Conservation (phyloP, 768 basidiomycete genomes). For the Myochromella boudieri region DNA sequence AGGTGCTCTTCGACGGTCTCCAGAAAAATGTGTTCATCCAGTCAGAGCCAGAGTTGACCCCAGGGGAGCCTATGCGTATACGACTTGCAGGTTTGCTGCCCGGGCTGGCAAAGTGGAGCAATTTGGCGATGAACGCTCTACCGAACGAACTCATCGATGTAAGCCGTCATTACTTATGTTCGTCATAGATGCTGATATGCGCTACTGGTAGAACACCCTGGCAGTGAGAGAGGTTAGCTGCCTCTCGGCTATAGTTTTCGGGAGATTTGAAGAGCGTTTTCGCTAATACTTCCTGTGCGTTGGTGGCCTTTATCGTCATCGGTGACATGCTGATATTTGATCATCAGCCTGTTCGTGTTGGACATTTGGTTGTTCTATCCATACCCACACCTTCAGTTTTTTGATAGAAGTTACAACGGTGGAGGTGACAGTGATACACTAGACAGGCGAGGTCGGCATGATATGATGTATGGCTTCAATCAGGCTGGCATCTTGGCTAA, state of each 20-base stretch:
- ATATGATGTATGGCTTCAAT: too few relatives aligned
- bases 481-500: too few relatives aligned
- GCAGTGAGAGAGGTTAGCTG: slow-evolving; percentile 63
- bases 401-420: too few relatives aligned
- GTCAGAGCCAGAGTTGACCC: slow-evolving; percentile 9
- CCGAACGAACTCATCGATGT: slow-evolving; percentile 88
- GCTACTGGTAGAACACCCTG: slow-evolving; percentile 50
- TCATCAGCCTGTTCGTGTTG: too few relatives aligned
- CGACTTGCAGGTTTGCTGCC: slow-evolving; percentile 81
- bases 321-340: too few relatives aligned
- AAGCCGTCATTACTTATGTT: slow-evolving; percentile 29
- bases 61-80: slow-evolving; percentile 48
- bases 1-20: slow-evolving; percentile 61
- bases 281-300: too few relatives aligned
- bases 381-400: too few relatives aligned
- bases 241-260: slow-evolving; percentile 73
- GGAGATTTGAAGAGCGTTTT: slow-evolving; percentile 60
- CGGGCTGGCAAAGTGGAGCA: slow-evolving; percentile 77
- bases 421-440: too few relatives aligned
- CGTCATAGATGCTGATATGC: slow-evolving; percentile 1
- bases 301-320: too few relatives aligned
- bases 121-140: slow-evolving; percentile 59
- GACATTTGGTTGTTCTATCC: too few relatives aligned
- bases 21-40: slow-evolving; percentile 60
- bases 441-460: too few relatives aligned